A percentile compares a stretch with the other conserved stretches of the same genome.
phyloP scores from a whole-genome alignment of 345 rosid species.

The Citrus trifoliata region DNA sequence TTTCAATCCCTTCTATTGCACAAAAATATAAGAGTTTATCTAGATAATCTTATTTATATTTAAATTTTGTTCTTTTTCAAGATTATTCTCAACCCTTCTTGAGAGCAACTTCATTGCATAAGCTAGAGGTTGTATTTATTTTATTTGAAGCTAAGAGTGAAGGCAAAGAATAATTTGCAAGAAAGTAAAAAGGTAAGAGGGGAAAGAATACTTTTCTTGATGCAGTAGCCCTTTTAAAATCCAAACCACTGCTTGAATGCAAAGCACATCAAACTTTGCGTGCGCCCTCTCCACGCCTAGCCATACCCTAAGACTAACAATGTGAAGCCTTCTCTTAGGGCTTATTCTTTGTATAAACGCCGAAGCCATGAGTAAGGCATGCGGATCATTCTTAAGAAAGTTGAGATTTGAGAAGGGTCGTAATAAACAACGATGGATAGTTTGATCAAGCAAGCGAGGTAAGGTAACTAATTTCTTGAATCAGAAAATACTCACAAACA shows the following conservation, averaged over 20 bases:
- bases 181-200: not conserved
- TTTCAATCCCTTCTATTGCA: not conserved
- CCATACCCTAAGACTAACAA: slow-evolving; percentile 9
- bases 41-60: not conserved
- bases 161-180: not conserved
- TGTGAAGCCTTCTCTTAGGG: not conserved
- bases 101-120: not conserved
- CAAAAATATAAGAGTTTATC: not conserved
- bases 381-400: slow-evolving; percentile 3
- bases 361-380: not conserved
- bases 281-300: slow-evolving; percentile 7
- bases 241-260: slow-evolving; percentile 31
- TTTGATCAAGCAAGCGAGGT: slow-evolving; percentile 38
- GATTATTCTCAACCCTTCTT: slow-evolving; percentile 9
- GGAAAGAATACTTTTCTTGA: slow-evolving; percentile 38
- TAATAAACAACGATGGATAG: slow-evolving; percentile 26
- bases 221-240: not conserved
- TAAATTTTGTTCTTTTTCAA: not conserved
- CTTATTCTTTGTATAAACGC: slow-evolving; percentile 33
- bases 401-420: not conserved
- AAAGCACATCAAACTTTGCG: slow-evolving; percentile 40
- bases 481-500: not conserved
- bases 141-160: not conserved
- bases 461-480: slow-evolving; percentile 16
- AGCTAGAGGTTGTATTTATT: not conserved